Conservation (phyloP, 208 protist genomes). For the Trypanosomatidae sp. region DNA sequence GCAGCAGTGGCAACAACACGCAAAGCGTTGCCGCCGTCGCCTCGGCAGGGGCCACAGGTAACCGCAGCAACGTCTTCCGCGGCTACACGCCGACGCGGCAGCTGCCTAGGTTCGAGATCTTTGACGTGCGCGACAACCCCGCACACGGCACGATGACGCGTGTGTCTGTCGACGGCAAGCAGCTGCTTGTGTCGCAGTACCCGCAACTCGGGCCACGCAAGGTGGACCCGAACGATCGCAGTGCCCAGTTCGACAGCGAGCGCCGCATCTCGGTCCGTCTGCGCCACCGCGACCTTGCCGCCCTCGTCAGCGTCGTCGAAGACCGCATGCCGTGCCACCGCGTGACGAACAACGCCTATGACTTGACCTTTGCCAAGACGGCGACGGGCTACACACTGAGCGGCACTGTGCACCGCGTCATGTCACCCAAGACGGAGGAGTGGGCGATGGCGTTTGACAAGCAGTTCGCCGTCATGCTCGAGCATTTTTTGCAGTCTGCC, state of each 20-base stretch:
- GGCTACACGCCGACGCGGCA: conserved; percentile 5
- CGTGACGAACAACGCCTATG: conserved; percentile 64
- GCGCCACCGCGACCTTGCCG: conserved; percentile 65
- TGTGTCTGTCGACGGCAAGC: conserved; percentile 57
- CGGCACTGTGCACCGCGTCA: conserved; percentile 47
- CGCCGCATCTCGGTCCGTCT: conserved; percentile 64
- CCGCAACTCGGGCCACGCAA: conserved; percentile 81
- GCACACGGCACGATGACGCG: conserved; percentile 62
- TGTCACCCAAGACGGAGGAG: conserved; percentile 44
- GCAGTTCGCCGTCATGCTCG: conserved; percentile 64
- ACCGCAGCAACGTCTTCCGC: too few species aligned
- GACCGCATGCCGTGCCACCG: conserved; percentile 32
- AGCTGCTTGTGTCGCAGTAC: conserved; percentile 72
- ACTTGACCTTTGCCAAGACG: conserved; percentile 52
- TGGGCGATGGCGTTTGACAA: conserved; percentile 73
- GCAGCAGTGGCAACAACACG: too few species aligned
- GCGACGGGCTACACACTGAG: conserved; percentile 39
- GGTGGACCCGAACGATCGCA: conserved; percentile 68
- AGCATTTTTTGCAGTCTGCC: conserved; percentile 71
- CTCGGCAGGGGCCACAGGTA: too few species aligned
- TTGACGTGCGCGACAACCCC: conserved; percentile 71
- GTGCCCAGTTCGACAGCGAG: conserved; percentile 74
- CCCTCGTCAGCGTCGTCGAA: conserved; percentile 47
- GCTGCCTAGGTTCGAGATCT: conserved; percentile 78
- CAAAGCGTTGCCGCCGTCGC: too few species aligned